A percentile compares a stretch with the other conserved stretches of the same genome.
Conservation (phyloP, 2,329 filamentous ascomycete species). For the Cladosporium sp. region DNA sequence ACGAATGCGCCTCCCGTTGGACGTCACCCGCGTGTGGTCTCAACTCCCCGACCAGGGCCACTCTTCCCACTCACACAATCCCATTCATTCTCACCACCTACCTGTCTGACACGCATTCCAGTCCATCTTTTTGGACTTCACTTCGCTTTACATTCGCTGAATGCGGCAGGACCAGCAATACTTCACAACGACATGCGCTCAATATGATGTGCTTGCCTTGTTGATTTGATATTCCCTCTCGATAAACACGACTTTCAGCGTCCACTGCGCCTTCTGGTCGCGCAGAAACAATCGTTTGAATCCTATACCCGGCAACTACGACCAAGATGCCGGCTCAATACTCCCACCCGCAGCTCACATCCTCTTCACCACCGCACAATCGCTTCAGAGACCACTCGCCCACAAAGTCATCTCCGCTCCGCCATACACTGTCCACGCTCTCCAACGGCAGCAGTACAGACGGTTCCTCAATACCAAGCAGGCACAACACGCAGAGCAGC, state of each 20-base stretch:
- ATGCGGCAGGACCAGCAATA: constrained; percentile 7
- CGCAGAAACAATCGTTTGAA: too few relatives aligned
- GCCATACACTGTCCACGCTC: constrained; percentile 30
- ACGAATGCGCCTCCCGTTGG: background rate
- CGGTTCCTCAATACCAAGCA: constrained; percentile 23
- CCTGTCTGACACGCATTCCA: background rate
- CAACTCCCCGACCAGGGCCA: background rate
- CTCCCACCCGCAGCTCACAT: constrained; percentile 15
- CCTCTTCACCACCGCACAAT: constrained; percentile 29
- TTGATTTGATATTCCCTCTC: background rate
- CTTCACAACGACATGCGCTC: background rate
- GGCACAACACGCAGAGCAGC: constrained; percentile 26
- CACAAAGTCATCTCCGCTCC: constrained; percentile 30
- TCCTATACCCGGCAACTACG: constrained; percentile 4
- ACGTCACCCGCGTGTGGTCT: background rate
- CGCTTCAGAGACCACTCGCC: constrained; percentile 30
- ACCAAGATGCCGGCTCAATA: constrained; percentile 13
- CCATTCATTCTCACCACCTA: background rate
- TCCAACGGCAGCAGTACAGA: constrained; percentile 31
- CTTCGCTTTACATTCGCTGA: constrained; percentile 5
- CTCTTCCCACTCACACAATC: too few relatives aligned
- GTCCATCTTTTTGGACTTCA: background rate
- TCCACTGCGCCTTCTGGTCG: constrained; percentile 1
- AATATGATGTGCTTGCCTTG: constrained; percentile 3
- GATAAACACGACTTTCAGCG: background rate